Evolutionary conservation across 108 stramenopile genomes (phyloP).

Genomic region (Schizochytrium sp.): DNA sequence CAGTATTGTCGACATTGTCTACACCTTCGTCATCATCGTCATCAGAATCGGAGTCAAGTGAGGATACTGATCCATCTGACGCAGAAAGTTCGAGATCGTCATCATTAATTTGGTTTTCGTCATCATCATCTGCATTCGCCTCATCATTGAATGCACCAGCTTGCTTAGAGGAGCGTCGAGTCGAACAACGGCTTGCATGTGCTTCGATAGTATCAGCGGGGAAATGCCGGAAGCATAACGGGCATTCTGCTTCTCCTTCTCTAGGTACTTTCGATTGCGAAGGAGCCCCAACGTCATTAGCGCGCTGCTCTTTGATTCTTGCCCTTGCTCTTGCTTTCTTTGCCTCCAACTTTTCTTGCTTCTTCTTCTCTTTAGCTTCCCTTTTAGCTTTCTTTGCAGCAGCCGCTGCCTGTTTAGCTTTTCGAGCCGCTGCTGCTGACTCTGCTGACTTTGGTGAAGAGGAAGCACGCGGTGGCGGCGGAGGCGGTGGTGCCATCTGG

Average conservation of each 20-base stretch:
- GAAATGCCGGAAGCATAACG: constrained; percentile 52
- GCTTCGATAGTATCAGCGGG: not conserved
- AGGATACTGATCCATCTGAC: not conserved
- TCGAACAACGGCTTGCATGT: constrained; percentile 51
- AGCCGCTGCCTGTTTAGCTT: not conserved
- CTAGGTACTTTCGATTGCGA: not conserved
- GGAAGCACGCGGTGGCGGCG: not conserved
- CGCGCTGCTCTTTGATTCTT: not conserved
- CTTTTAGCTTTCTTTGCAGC: not conserved
- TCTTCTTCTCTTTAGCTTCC: constrained; percentile 12
- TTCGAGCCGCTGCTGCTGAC: too few relatives aligned
- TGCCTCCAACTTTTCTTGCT: not conserved
- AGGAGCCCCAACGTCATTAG: not conserved
- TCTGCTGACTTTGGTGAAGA: too few relatives aligned
- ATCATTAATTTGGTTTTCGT: too few relatives aligned
- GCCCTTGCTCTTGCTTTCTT: constrained; percentile 12
- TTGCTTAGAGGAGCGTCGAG: not conserved
- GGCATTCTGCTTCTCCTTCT: constrained; percentile 13
- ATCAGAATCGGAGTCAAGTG: not conserved
- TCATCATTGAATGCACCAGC: not conserved
- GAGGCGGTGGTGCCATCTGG: not conserved
- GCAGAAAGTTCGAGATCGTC: too few relatives aligned
- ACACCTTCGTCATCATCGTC: not conserved
- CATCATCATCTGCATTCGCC: too few relatives aligned
- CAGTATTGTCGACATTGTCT: not conserved